Percentiles rank a stretch among this genome's conserved stretches.
Conservation (phyloP, 495 filamentous ascomycete species). For the Lasiosphaeria hispida region DNA sequence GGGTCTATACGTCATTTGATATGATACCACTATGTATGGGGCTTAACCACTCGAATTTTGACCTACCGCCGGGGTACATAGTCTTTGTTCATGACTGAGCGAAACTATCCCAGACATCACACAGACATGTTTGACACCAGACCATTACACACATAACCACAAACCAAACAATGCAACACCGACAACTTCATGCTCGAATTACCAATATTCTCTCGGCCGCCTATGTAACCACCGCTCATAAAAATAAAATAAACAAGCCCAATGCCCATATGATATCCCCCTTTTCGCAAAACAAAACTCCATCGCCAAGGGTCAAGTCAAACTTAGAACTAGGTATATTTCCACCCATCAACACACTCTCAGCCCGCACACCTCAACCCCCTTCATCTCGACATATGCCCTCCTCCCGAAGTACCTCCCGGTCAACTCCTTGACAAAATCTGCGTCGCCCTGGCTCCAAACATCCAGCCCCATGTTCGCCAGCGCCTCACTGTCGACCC, state of each 20-base stretch:
- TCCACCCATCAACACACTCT: constrained; percentile 57
- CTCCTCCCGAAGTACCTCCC: constrained; percentile 68
- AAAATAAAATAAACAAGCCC: too few relatives aligned
- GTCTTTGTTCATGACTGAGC: too few relatives aligned
- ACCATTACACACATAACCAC: constrained; percentile 58
- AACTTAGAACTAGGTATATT: background rate
- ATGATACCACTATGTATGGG: too few relatives aligned
- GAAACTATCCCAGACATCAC: too few relatives aligned
- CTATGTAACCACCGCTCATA: too few relatives aligned
- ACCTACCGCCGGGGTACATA: too few relatives aligned
- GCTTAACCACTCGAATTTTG: too few relatives aligned
- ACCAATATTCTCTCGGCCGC: too few relatives aligned
- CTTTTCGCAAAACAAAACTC: background rate
- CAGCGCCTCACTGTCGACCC: constrained; percentile 67
- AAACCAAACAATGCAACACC: constrained; percentile 83
- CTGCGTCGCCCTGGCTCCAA: constrained; percentile 76
- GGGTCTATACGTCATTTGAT: too few relatives aligned
- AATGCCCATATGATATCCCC: too few relatives aligned
- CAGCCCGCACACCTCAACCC: constrained; percentile 78
- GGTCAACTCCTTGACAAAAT: constrained; percentile 68
- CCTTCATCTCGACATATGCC: constrained; percentile 67
- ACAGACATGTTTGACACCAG: too few relatives aligned
- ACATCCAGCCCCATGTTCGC: constrained; percentile 78
- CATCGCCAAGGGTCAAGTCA: background rate
- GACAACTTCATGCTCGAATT: too few relatives aligned